A percentile compares a stretch with the other conserved stretches of the same genome.
phyloP scores from a whole-genome alignment of 805 yeast species.

The Cyberlindnera lachancei region DNA sequence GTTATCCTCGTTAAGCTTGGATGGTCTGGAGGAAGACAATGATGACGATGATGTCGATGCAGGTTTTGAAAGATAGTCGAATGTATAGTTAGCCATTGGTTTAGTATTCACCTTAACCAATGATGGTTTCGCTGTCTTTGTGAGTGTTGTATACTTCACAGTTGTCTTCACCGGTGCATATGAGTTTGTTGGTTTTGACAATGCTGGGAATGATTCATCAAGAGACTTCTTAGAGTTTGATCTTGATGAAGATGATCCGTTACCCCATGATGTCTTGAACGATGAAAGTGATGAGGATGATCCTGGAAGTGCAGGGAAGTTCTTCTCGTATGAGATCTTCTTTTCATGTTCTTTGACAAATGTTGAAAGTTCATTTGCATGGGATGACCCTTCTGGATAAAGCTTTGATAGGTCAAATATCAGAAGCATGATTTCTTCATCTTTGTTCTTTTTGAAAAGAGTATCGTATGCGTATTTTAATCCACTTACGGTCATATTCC shows the following conservation, averaged over 20 bases:
- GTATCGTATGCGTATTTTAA: slow-evolving; percentile 38
- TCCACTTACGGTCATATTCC: slow-evolving; percentile 39
- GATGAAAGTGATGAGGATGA: slow-evolving; percentile 11
- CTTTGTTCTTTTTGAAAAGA: slow-evolving; percentile 34
- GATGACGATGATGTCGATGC: slow-evolving; percentile 15
- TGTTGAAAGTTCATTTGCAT: slow-evolving; percentile 31
- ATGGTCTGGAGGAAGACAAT: slow-evolving; percentile 11
- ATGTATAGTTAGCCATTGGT: slow-evolving; percentile 15
- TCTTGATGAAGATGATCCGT: slow-evolving; percentile 4
- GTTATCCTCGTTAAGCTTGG: slow-evolving; percentile 23
- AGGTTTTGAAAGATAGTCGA: slow-evolving; percentile 21
- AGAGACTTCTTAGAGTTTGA: slow-evolving; percentile 6
- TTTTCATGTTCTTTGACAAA: slow-evolving; percentile 23
- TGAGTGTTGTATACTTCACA: slow-evolving; percentile 13
- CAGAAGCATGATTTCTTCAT: slow-evolving; percentile 49
- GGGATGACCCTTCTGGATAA: slow-evolving; percentile 38
- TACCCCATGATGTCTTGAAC: slow-evolving; percentile 17
- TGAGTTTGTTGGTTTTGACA: slow-evolving; percentile 14
- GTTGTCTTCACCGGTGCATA: slow-evolving; percentile 17
- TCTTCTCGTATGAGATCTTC: slow-evolving; percentile 24
- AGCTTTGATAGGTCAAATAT: slow-evolving; percentile 55
- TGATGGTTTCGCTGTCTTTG: slow-evolving; percentile 4
- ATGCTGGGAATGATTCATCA: slow-evolving; percentile 24
- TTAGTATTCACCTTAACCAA: slow-evolving; percentile 8
- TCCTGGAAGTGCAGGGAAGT: slow-evolving; percentile 44